Conservation (phyloP, 371 early-diverging fungal species). For the Gilbertella persicaria region DNA sequence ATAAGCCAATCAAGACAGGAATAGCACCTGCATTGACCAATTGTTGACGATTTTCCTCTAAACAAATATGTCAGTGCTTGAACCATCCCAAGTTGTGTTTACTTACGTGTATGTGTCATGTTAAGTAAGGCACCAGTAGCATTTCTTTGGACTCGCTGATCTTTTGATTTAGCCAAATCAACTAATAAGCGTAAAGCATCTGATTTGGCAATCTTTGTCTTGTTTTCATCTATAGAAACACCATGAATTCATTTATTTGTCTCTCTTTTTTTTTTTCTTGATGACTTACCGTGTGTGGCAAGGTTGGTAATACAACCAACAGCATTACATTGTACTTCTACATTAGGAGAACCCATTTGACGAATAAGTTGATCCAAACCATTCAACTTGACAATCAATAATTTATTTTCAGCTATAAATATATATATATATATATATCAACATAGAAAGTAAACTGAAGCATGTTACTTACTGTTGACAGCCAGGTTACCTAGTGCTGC, state of each 20-base stretch:
- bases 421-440: background rate
- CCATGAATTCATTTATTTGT: background rate
- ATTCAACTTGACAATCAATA: conserved; percentile 83
- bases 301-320: conserved; percentile 96
- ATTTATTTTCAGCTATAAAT: conserved; percentile 77
- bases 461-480: conserved; percentile 65
- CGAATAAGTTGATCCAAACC: conserved; percentile 88
- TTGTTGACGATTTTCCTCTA: conserved; percentile 82
- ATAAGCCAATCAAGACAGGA: conserved; percentile 78
- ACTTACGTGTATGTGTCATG: conserved; percentile 85
- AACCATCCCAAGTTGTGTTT: too few relatives aligned
- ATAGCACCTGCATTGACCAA: conserved; percentile 87
- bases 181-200: conserved; percentile 81
- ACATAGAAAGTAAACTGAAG: background rate
- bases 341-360: conserved; percentile 85
- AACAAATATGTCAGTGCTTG: too few relatives aligned
- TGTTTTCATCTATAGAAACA: conserved; percentile 77
- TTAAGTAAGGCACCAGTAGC: conserved; percentile 93
- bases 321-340: conserved; percentile 94
- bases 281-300: conserved; percentile 77
- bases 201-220: conserved; percentile 83
- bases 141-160: conserved; percentile 89
- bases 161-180: conserved; percentile 80
- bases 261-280: background rate
- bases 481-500: conserved; percentile 92